Evolutionary conservation across 495 filamentous ascomycete species (phyloP), one percentile per base, ranked within the genome.

Genomic region (Aspergillus kassunensis): DNA sequence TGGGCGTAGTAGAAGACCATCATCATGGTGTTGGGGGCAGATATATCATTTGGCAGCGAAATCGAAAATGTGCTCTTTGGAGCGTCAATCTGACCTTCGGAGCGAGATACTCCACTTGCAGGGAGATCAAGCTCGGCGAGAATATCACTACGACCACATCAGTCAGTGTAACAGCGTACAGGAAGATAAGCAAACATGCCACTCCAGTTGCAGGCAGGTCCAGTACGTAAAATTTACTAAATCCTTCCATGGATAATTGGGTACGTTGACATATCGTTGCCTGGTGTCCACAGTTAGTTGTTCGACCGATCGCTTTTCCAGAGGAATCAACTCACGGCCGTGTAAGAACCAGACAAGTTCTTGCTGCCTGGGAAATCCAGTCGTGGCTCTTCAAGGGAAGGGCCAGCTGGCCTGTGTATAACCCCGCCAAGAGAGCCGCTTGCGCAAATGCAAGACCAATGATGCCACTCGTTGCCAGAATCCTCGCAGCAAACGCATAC

Each of bases 141-240:
- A 35, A 98, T 87, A 66, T 98, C 93, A 71, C 93, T 91, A 53
- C 3, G 20, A n/a, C n/a, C 16, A 16, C 21, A 8, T 45, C 6
- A 45, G 27, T 18, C n/a, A n/a, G n/a, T n/a, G n/a, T n/a, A n/a
- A n/a, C n/a, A n/a, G n/a, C n/a, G n/a, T n/a, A n/a, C n/a, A n/a
- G 7, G 8, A 6, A 36, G 1, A 2, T 8, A 43, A 20, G n/a
- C 16, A 15, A 18, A 40, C 68, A 52, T 68, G 91, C 88, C 88
- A 96, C 70, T 98, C 93, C 15, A 97, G 76, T 57, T 97, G 93
- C 57, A 96, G 71, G 62, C 89, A 95, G 8, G 91, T 93, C 92
- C 92, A 98, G 58, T 89, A 96, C 7, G 90, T 88, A 56, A 93
- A 85, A 30, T 86, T 74, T 43, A 87, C 74, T 33, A 86, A 73